Evolutionary conservation across 345 rosid genomes (phyloP).

Genomic region (Citropsis articulata): DNA sequence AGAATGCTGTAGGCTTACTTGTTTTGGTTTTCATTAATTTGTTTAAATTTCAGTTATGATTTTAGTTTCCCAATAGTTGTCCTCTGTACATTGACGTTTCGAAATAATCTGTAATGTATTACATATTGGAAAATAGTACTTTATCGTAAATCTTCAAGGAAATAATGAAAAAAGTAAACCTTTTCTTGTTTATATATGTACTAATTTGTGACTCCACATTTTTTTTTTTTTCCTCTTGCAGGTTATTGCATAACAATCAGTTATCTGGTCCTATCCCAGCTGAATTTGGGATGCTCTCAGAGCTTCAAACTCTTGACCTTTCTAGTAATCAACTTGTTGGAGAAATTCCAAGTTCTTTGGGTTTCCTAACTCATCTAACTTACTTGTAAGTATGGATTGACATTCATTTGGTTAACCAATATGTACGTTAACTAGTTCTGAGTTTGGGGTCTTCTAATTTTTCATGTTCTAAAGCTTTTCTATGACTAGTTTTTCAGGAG

Average conservation of each 20-base stretch:
- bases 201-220: background rate
- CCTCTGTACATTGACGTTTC: background rate
- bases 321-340: slow-evolving; percentile 82
- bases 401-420: background rate
- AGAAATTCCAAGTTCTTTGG: slow-evolving; percentile 76
- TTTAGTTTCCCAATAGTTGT: background rate
- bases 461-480: slow-evolving; percentile 22
- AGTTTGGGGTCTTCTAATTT: slow-evolving; percentile 3
- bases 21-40: background rate
- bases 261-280: slow-evolving; percentile 64
- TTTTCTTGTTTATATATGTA: background rate
- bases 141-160: background rate
- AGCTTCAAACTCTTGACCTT: slow-evolving; percentile 82
- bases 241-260: slow-evolving; percentile 69
- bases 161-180: background rate
- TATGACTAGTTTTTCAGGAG: slow-evolving; percentile 53
- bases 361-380: slow-evolving; percentile 61
- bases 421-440: slow-evolving; percentile 1
- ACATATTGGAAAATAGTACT: background rate
- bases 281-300: slow-evolving; percentile 66
- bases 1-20: background rate
- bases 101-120: background rate
- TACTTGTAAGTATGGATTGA: slow-evolving; percentile 74
- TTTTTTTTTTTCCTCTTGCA: slow-evolving; percentile 8
- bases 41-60: background rate